A percentile compares a stretch with the other conserved stretches of the same genome.
These are phyloP conservation scores for Calonectria hongkongensis DNA, from an alignment of 2,329 filamentous ascomycete genomes.

Conservation along the genomic window DNA sequence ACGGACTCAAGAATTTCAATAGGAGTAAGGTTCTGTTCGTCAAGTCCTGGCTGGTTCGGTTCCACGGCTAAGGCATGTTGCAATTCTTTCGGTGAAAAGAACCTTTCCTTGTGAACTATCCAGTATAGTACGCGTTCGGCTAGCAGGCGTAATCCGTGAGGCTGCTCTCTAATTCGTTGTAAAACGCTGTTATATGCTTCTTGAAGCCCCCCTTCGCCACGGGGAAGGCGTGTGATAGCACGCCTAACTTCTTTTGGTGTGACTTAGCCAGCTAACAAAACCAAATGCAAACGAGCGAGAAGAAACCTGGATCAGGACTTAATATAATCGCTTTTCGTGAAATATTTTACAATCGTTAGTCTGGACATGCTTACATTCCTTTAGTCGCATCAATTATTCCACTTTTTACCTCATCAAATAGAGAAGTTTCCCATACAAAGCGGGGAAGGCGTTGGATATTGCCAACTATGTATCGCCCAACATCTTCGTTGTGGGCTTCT, in stretches of 20 bases:
- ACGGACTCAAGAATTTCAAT: conserved; percentile 58
- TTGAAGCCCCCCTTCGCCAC: conserved; percentile 55
- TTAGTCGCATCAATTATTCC: not conserved
- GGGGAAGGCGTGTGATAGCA: conserved; percentile 51
- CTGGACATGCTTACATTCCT: not conserved
- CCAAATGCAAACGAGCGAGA: not conserved
- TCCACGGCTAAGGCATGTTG: conserved; percentile 65
- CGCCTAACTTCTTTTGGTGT: conserved; percentile 56
- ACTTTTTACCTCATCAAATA: not conserved
- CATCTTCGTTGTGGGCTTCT: not conserved
- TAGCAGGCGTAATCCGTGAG: conserved; percentile 47
- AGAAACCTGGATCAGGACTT: not conserved
- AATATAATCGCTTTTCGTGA: not conserved
- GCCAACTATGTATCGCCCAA: not conserved
- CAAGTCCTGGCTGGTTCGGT: conserved; percentile 50
- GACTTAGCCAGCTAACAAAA: not conserved
- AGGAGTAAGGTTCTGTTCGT: conserved; percentile 59
- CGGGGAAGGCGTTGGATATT: not conserved
- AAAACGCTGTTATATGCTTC: conserved; percentile 65
- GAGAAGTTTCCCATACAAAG: not conserved
- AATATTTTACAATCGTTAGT: not conserved
- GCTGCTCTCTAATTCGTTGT: conserved; percentile 49
- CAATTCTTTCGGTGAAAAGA: conserved; percentile 59
- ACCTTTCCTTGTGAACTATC: conserved; percentile 62
- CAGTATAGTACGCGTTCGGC: conserved; percentile 63